phyloP scores from a whole-genome alignment of 768 basidiomycete species.

The Trametes coccinea region DNA sequence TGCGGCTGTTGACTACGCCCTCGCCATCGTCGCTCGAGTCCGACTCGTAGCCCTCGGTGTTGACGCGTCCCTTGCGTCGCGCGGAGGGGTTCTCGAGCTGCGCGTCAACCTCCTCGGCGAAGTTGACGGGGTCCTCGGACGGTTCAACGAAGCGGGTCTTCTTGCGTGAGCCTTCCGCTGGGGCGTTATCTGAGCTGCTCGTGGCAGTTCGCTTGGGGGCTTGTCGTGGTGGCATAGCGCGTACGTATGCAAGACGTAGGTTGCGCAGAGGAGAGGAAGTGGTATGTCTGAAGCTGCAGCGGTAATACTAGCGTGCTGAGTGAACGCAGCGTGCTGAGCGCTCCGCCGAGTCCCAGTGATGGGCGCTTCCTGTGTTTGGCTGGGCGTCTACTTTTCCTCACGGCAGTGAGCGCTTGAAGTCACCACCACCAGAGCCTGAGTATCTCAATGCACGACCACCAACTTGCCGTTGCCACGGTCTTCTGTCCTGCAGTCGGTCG shows the following conservation, averaged over 20 bases:
- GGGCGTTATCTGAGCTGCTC: slow-evolving; percentile 34
- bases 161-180: slow-evolving; percentile 45
- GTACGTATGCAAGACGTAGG: too few relatives aligned
- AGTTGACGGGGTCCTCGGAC: slow-evolving; percentile 69
- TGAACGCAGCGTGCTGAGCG: too few relatives aligned
- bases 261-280: background rate
- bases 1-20: slow-evolving; percentile 84
- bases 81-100: slow-evolving; percentile 67
- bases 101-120: slow-evolving; percentile 76
- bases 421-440: too few relatives aligned
- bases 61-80: slow-evolving; percentile 70
- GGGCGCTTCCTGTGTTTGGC: too few relatives aligned
- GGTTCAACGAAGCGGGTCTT: slow-evolving; percentile 83
- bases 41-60: slow-evolving; percentile 87
- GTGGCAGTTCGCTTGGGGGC: slow-evolving; percentile 45
- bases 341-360: too few relatives aligned
- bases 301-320: too few relatives aligned
- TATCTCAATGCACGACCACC: too few relatives aligned
- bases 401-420: too few relatives aligned
- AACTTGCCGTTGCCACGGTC: too few relatives aligned
- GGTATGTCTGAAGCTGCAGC: too few relatives aligned
- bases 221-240: slow-evolving; percentile 39
- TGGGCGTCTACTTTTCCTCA: too few relatives aligned
- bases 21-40: slow-evolving; percentile 95
- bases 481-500: too few relatives aligned